Percentiles rank a stretch among this genome's conserved stretches.
Conservation (phyloP, 2,329 filamentous ascomycete genomes). For the Sporothrix protearum region DNA sequence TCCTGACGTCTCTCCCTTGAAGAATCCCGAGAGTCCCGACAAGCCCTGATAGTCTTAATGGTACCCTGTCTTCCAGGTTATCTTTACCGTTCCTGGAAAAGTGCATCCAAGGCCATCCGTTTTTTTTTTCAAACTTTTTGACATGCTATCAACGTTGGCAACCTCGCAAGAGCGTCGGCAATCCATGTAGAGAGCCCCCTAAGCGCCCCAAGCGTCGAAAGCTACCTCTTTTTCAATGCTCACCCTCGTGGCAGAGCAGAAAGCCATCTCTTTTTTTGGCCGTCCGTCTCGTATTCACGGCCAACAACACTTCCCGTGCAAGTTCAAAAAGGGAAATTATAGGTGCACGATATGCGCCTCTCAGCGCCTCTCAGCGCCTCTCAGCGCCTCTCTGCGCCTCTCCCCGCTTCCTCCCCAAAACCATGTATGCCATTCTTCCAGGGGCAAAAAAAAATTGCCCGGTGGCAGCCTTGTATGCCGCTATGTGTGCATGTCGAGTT, state of each 20-base stretch:
- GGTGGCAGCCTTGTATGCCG: neutral
- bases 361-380: neutral
- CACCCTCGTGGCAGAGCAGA: neutral
- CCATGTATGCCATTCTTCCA: neutral
- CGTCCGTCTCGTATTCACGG: neutral
- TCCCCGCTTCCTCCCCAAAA: neutral
- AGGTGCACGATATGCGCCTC: neutral
- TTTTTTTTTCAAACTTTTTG: neutral
- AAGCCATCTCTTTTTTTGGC: slow-evolving; percentile 3
- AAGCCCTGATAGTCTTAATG: neutral
- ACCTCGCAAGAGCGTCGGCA: neutral
- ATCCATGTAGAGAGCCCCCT: neutral
- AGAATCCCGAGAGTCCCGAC: slow-evolving; percentile 11
- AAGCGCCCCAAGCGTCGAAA: neutral
- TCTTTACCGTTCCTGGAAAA: neutral
- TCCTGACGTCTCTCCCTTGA: neutral
- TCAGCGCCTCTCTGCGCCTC: neutral
- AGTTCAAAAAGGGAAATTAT: neutral
- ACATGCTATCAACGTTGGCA: neutral
- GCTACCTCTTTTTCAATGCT: neutral
- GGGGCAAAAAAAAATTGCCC: neutral
- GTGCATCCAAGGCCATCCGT: neutral
- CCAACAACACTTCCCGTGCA: no score
- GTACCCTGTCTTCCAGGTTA: neutral
- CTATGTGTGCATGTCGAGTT: neutral